These are phyloP conservation scores for Isatis lusitanica DNA, from an alignment of 441 rosid genomes.

Conservation along the genomic window DNA sequence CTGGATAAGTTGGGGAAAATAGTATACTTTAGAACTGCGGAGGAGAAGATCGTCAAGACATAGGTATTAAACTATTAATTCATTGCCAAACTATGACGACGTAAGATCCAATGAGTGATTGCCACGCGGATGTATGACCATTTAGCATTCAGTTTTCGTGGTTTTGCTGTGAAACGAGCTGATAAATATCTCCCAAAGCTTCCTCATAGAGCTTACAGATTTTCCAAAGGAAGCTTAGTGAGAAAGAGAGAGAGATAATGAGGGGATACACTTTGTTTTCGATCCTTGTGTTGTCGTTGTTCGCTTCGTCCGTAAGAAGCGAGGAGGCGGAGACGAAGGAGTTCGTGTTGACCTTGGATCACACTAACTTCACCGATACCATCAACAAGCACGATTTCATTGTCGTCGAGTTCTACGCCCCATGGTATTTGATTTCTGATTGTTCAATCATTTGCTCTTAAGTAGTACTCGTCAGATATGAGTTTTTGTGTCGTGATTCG, in stretches of 20 bases:
- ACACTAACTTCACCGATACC: constrained; percentile 76
- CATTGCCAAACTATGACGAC: constrained; percentile 41
- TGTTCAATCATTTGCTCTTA: background rate
- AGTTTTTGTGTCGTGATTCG: background rate
- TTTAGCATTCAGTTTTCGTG: constrained; percentile 22
- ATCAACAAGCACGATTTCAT: constrained; percentile 75
- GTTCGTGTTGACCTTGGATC: constrained; percentile 79
- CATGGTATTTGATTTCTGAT: constrained; percentile 54
- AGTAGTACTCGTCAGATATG: background rate
- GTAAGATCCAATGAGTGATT: constrained; percentile 17
- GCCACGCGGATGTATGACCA: constrained; percentile 48
- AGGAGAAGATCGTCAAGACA: constrained; percentile 7
- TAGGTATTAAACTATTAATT: background rate
- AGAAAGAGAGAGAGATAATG: constrained; percentile 34
- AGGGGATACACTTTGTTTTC: constrained; percentile 39
- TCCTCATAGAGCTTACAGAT: background rate
- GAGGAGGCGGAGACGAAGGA: constrained; percentile 60
- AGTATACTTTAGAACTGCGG: background rate
- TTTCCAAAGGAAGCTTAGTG: background rate
- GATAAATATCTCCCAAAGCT: constrained; percentile 22
- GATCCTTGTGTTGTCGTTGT: constrained; percentile 39
- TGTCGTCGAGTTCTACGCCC: constrained; percentile 97
- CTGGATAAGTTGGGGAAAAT: background rate
- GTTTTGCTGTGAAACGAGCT: constrained; percentile 13
- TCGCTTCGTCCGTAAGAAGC: constrained; percentile 42